Evolutionary conservation across 2,329 filamentous ascomycete genomes (phyloP).

Genomic region (Lecanicillium sp.): DNA sequence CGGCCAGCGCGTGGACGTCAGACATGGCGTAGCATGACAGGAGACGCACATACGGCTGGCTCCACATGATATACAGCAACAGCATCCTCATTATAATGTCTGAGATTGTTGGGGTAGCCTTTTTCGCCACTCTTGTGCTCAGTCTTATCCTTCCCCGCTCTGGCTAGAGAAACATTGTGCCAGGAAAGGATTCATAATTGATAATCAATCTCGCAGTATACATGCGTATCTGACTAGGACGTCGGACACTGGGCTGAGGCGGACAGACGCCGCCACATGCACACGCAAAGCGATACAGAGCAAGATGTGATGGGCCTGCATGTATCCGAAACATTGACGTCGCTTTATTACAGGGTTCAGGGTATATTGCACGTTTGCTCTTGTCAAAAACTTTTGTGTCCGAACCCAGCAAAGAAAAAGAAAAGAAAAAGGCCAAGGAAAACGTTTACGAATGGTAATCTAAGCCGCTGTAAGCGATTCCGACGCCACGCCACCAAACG

Average conservation of each 20-base stretch:
- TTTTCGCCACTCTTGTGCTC: constrained; percentile 2
- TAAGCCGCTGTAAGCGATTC: background rate
- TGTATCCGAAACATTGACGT: background rate
- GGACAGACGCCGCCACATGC: background rate
- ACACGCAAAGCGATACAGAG: no score
- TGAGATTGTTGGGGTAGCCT: background rate
- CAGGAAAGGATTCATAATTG: no score
- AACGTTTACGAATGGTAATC: background rate
- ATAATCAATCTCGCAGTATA: background rate
- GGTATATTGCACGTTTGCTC: no score
- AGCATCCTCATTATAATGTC: background rate
- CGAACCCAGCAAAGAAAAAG: background rate
- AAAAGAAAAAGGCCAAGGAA: background rate
- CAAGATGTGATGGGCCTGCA: background rate
- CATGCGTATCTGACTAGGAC: no score
- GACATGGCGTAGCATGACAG: constrained; percentile 8
- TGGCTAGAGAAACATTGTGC: no score
- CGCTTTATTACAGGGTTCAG: background rate
- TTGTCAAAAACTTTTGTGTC: no score
- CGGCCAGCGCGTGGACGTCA: constrained; percentile 9
- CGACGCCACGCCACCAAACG: background rate
- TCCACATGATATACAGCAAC: constrained; percentile 2
- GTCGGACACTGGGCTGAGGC: no score
- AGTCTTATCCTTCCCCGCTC: background rate
- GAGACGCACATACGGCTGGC: background rate